Evolutionary conservation across 495 filamentous ascomycete genomes (phyloP), one percentile per base, ranked within the genome.

Genomic region (Tirmania nivea): DNA sequence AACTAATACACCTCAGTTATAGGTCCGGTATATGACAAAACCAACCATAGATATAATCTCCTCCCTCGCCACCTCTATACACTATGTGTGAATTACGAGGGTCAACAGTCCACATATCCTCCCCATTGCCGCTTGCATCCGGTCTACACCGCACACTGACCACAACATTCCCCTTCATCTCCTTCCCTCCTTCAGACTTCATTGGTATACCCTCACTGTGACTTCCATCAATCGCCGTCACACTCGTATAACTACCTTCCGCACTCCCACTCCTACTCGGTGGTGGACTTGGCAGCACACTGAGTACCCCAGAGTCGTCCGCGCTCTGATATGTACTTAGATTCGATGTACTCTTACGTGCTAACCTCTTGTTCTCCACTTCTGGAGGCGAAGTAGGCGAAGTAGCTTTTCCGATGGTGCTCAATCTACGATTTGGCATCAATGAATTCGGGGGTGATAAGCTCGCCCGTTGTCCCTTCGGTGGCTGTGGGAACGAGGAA

Each of bases 141-240:
- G 90, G 90, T 49, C 92, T 76, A 48, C 96, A 86, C 56, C 90
- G 75, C 50, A 97, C 88, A 61, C 90, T 96, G 55, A 97, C 88
- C 55, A 96, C 71, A 34, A 97, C 90, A 68, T 96, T 96, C 3
- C 92, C 90, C 64, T 94, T 96, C 17, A 71, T 75, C 55, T 95
- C 85, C 36, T 72, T 74, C 17, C 61, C 50, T 48, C 69, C 72
- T 17, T 20, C 65, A 48, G 48, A 25, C 66, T 57, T 68, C 68
- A 58, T 62, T 55, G 51, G 60, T 54, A 31, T 57, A 55, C 59
- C 52, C n/a, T 50, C 35, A 9, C 16, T 49, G 12, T 56, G 48
- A 17, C 54, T 57, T 14, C 54, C 56, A 48, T 62, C 62, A 42
- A 60, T 55, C 16, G 60, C 65, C 25, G 62, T 64, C 31, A 61